phyloP scores from a whole-genome alignment of 352 stramenopile genomes.

The Peronospora belbahrii region DNA sequence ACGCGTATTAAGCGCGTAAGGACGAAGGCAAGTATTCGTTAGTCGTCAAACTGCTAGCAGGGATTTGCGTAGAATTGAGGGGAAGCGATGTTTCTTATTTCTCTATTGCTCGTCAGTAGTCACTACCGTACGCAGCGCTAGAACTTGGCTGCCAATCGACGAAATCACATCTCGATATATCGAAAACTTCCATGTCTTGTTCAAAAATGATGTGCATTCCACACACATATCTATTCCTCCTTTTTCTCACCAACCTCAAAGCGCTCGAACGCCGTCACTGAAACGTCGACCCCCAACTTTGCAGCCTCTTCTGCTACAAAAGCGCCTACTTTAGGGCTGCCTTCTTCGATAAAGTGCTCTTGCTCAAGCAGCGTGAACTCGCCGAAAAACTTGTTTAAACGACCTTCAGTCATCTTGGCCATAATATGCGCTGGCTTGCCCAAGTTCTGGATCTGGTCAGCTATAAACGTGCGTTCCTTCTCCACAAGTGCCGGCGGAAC shows the following conservation, averaged over 20 bases:
- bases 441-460: conserved; percentile 82
- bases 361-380: conserved; percentile 91
- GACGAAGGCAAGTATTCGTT: conserved; percentile 4
- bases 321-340: conserved; percentile 76
- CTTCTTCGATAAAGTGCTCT: conserved; percentile 92
- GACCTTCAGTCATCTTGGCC: conserved; percentile 92
- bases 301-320: conserved; percentile 61
- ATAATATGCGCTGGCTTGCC: conserved; percentile 89
- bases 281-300: conserved; percentile 61
- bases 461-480: conserved; percentile 88
- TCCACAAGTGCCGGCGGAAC: conserved; percentile 82
- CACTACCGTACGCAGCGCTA: conserved; percentile 1
- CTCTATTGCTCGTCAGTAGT: conserved; percentile 7
- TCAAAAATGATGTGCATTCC: no score
- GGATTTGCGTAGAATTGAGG: background rate
- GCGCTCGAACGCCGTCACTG: conserved; percentile 60
- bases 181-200: no score
- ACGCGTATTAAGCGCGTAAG: background rate
- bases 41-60: background rate
- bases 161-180: background rate
- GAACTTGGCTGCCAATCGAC: conserved; percentile 5
- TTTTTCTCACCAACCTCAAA: conserved; percentile 63
- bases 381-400: conserved; percentile 91
- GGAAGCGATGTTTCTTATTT: conserved; percentile 13
- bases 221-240: conserved; percentile 39